Evolutionary conservation across 1,284 basidiomycete species (phyloP).

Genomic region (Sparassis latifolia): DNA sequence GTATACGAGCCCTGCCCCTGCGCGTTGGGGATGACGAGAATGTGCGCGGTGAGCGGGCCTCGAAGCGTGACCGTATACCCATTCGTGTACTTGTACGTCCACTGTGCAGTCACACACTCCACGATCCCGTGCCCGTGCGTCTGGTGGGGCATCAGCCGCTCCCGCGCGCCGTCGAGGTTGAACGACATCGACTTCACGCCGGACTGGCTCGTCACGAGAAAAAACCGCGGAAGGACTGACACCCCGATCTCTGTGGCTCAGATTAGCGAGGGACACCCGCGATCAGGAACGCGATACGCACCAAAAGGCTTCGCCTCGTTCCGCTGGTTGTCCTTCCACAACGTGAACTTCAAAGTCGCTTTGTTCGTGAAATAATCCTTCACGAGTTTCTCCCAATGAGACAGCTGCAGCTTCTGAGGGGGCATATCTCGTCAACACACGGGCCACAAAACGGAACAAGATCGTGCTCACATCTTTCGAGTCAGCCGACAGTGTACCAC

Average conservation of each 20-base stretch:
- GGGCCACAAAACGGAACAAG: neutral
- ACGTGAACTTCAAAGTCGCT: constrained; percentile 64
- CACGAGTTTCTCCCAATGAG: constrained; percentile 59
- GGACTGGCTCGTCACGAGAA: constrained; percentile 73
- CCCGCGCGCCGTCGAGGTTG: constrained; percentile 63
- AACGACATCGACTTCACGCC: constrained; percentile 74
- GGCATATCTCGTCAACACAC: neutral
- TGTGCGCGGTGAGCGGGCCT: constrained; percentile 60
- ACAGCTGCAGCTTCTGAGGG: constrained; percentile 41
- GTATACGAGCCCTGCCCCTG: constrained; percentile 12
- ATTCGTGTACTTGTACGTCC: constrained; percentile 71
- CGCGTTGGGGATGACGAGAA: constrained; percentile 35
- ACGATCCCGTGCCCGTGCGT: constrained; percentile 47
- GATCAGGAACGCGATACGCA: constrained; percentile 29
- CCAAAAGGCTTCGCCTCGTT: constrained; percentile 76
- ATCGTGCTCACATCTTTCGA: constrained; percentile 32
- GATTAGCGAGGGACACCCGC: neutral
- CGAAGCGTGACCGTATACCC: constrained; percentile 69
- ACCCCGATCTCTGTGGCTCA: constrained; percentile 56
- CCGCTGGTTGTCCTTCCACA: constrained; percentile 74
- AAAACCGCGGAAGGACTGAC: constrained; percentile 74
- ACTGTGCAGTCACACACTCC: constrained; percentile 61
- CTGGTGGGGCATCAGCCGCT: constrained; percentile 35
- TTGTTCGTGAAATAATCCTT: constrained; percentile 59
- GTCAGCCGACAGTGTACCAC: constrained; percentile 50